Conservation (phyloP, 768 basidiomycete genomes). For the Tephrocybe rancida region DNA sequence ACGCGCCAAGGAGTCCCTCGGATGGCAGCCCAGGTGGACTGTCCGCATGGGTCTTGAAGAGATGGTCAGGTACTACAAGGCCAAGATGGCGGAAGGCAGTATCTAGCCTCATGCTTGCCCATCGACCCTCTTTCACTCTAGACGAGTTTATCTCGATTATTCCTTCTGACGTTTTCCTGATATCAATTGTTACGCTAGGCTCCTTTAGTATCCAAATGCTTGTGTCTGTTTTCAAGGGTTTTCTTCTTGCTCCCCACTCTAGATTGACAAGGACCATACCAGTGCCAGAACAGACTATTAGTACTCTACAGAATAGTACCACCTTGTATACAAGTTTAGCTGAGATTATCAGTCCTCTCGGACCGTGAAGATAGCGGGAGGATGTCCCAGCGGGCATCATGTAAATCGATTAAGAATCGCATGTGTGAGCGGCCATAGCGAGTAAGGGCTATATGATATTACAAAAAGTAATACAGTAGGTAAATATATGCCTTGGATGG, state of each 20-base stretch:
- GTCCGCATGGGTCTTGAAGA: conserved; percentile 93
- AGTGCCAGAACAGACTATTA: not conserved
- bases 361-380: too few species aligned
- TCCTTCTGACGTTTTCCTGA: not conserved
- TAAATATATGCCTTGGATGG: not conserved
- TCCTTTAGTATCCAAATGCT: not conserved
- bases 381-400: too few species aligned
- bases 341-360: too few species aligned
- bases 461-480: not conserved
- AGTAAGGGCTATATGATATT: not conserved
- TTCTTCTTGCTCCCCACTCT: not conserved
- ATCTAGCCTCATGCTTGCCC: too few species aligned
- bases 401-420: too few species aligned
- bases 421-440: too few species aligned
- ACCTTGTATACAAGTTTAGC: too few species aligned
- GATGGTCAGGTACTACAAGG: conserved; percentile 93
- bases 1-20: conserved; percentile 78
- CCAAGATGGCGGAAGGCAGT: conserved; percentile 85
- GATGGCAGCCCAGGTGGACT: conserved; percentile 94
- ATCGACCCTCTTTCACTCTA: too few species aligned
- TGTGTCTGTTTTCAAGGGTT: not conserved
- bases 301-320: not conserved
- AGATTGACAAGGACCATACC: not conserved
- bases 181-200: not conserved
- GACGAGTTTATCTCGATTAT: conserved; percentile 1